A percentile compares a stretch with the other conserved stretches of the same genome.
phyloP scores from a whole-genome alignment of 2,329 filamentous ascomycete species.

The Decorospora gaudefroyi region DNA sequence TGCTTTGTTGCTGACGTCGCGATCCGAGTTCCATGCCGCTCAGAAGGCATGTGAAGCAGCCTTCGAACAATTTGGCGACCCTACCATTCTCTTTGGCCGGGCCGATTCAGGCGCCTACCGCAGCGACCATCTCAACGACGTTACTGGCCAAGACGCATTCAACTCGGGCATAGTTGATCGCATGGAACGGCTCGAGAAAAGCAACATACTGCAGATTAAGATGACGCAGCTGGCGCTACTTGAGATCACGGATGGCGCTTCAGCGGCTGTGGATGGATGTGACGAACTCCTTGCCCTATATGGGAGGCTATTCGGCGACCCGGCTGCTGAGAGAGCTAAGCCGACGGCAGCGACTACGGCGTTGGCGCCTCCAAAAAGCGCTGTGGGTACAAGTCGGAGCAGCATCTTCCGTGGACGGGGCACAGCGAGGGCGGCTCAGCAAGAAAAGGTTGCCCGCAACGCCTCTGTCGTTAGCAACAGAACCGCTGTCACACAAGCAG shows the following conservation, averaged over 20 bases:
- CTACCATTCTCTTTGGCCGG: constrained; percentile 69
- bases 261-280: constrained; percentile 84
- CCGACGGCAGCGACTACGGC: constrained; percentile 51
- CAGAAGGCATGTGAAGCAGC: constrained; percentile 84
- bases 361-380: constrained; percentile 60
- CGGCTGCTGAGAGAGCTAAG: constrained; percentile 47
- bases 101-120: constrained; percentile 57
- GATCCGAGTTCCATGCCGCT: constrained; percentile 82
- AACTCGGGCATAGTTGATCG: constrained; percentile 67
- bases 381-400: constrained; percentile 71
- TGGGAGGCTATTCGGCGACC: constrained; percentile 74
- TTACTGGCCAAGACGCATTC: constrained; percentile 19
- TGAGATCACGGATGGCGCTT: constrained; percentile 80
- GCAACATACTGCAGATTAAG: constrained; percentile 87
- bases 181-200: constrained; percentile 83
- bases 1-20: constrained; percentile 80
- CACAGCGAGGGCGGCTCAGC: constrained; percentile 35
- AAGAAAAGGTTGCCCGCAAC: constrained; percentile 26
- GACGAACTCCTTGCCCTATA: constrained; percentile 84
- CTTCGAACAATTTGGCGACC: constrained; percentile 83
- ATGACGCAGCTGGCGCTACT: constrained; percentile 89
- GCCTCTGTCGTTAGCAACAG: constrained; percentile 34
- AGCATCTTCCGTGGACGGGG: constrained; percentile 71
- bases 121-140: constrained; percentile 67
- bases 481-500: constrained; percentile 33